Evolutionary conservation across 1,284 basidiomycete genomes (phyloP), one percentile per base, ranked within the genome.

Genomic region (Erythrobasidium hasegawianum): DNA sequence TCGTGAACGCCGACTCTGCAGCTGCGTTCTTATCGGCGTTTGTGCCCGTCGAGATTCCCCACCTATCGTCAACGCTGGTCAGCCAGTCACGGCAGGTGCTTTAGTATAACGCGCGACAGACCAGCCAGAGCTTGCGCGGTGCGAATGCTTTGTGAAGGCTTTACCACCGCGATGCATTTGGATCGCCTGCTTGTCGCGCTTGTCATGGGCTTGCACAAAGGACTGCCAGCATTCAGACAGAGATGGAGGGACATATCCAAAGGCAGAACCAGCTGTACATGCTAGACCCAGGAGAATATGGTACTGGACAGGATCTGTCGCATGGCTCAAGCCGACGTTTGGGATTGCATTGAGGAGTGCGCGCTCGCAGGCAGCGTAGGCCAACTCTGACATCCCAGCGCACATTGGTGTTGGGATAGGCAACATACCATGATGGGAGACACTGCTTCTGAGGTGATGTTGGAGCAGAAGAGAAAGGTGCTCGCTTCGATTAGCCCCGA

Each of bases 91-190:
- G 4, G 16, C 43, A 47, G 7, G 10, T 41, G 40, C 8, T 5
- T 16, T 24, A 47, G 43, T 7, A 4, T n/a, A 5, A 8, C 14
- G 22, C 8, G 14, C 14, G 43, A 47, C 43, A 8, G 16, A 47
- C 55, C 55, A 65, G 43, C 62, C 56, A 24, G 24, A 55, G 55
- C 55, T 65, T 18, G 47, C 62, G 11, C 62, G 54, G 49, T 65
- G 62, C 27, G 53, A 38, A 26, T 65, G 62, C 41, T 65, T 65
- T 16, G 62, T 58, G 56, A 65, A 65, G 3, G 62, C 62, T 22
- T 53, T 47, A 8, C 62, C 62, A 14, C 62, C 62, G 7, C 53
- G 38, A 39, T 65, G 62, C 41, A 65, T 18, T 13, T 55, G 62
- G 18, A 55, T 43, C 2, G 18, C 27, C 29, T 57, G 41, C 16